Conservation (phyloP, 371 early-diverging fungal species). For the Mucor irregularis region DNA sequence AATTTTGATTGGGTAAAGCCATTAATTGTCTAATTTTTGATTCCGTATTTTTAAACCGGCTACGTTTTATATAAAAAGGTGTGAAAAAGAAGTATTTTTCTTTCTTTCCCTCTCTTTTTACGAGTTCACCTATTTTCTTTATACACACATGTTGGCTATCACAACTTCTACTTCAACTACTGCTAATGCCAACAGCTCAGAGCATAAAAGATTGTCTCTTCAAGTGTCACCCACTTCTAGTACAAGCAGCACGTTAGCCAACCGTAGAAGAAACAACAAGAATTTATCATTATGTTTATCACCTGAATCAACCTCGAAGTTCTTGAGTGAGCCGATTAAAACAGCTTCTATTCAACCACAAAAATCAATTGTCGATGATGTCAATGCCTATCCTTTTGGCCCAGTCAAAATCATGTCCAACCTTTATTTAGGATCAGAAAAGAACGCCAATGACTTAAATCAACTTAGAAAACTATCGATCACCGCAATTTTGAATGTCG, state of each 20-base stretch:
- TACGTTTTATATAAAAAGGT: too few species aligned
- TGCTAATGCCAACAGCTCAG: background rate
- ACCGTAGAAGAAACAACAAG: conserved; percentile 33
- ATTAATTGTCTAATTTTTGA: too few species aligned
- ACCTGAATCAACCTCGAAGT: conserved; percentile 12
- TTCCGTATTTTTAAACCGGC: too few species aligned
- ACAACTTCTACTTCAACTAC: background rate
- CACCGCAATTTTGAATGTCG: conserved; percentile 74
- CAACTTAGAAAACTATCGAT: conserved; percentile 51
- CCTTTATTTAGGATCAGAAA: conserved; percentile 73
- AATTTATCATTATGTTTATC: conserved; percentile 36
- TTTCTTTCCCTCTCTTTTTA: too few species aligned
- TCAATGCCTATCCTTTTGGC: conserved; percentile 45
- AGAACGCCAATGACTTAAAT: conserved; percentile 52
- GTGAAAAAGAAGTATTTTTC: too few species aligned
- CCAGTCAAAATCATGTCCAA: conserved; percentile 65
- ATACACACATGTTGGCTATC: too few species aligned
- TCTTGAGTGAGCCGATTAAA: conserved; percentile 13
- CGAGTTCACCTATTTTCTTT: too few species aligned
- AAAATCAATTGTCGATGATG: too few species aligned
- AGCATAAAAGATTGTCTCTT: conserved; percentile 15
- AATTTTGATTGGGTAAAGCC: too few species aligned
- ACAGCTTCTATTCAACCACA: conserved; percentile 6
- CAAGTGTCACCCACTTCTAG: conserved; percentile 2
- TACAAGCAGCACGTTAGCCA: conserved; percentile 8